Conservation (phyloP, 257 asterid species). For the Thymus mandschuricus region DNA sequence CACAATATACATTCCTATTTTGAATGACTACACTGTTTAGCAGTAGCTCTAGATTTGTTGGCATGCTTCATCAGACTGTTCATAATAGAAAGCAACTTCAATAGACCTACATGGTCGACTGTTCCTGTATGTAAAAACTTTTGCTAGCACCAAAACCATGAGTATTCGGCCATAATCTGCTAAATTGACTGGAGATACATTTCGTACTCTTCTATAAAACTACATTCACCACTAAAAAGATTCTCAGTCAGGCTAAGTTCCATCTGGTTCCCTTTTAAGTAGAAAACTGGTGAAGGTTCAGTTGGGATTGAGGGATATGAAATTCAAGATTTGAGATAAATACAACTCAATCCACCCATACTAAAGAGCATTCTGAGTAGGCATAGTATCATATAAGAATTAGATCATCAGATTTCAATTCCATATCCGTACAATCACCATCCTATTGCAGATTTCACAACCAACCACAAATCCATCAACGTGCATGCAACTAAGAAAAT, state of each 20-base stretch:
- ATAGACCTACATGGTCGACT: neutral
- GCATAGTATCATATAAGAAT: neutral
- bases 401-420: neutral
- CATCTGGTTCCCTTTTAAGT: neutral
- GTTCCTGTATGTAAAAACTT: neutral
- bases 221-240: neutral
- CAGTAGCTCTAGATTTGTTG: neutral
- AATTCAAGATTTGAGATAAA: neutral
- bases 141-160: slow-evolving; percentile 1
- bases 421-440: neutral
- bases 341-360: neutral
- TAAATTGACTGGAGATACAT: neutral
- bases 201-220: neutral
- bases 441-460: neutral
- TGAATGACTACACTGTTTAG: neutral
- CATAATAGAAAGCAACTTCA: neutral
- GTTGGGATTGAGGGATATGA: neutral
- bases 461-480: neutral
- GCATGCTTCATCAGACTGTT: neutral
- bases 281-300: neutral
- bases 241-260: neutral
- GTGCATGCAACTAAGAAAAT: neutral
- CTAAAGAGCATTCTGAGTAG: neutral
- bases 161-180: slow-evolving; percentile 5
- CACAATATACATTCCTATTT: neutral